phyloP scores from a whole-genome alignment of 2,329 filamentous ascomycete species.

The Fusarium subglutinans region DNA sequence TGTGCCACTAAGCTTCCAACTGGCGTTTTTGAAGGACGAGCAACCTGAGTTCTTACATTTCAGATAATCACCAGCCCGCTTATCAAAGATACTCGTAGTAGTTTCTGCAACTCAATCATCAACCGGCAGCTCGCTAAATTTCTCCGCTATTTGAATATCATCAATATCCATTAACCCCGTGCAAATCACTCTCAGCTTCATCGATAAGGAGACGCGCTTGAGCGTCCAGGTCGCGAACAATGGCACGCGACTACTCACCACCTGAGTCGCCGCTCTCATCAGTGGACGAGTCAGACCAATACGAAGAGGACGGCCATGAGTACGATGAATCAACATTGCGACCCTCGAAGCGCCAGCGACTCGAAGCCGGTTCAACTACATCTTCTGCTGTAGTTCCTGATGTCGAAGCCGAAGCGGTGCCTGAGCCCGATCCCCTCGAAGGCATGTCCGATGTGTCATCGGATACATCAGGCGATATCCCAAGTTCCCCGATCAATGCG shows the following conservation, averaged over 20 bases:
- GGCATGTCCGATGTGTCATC: slow-evolving; percentile 80
- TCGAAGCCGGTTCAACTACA: slow-evolving; percentile 55
- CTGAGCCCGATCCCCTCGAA: slow-evolving; percentile 63
- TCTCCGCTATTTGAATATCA: background rate
- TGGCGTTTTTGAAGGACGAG: slow-evolving; percentile 37
- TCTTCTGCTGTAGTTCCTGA: slow-evolving; percentile 56
- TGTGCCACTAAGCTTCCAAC: slow-evolving; percentile 38
- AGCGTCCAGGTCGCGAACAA: slow-evolving; percentile 42
- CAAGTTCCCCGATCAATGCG: slow-evolving; percentile 74
- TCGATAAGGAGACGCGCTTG: slow-evolving; percentile 36
- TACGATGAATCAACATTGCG: slow-evolving; percentile 53
- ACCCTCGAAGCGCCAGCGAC: slow-evolving; percentile 59
- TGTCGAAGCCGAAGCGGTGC: slow-evolving; percentile 56
- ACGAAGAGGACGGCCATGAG: slow-evolving; percentile 57
- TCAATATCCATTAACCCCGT: background rate
- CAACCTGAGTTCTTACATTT: slow-evolving; percentile 20
- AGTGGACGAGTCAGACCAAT: slow-evolving; percentile 56
- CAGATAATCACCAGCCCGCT: slow-evolving; percentile 13
- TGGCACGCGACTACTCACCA: slow-evolving; percentile 51
- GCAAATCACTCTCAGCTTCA: slow-evolving; percentile 11
- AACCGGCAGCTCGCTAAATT: background rate
- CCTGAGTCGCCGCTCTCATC: slow-evolving; percentile 60
- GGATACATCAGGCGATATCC: slow-evolving; percentile 88
- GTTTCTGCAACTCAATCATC: background rate
- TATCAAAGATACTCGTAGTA: slow-evolving; percentile 1